Evolutionary conservation across 73 alveolate species (phyloP).

Genomic region (Blepharisma stoltei): DNA sequence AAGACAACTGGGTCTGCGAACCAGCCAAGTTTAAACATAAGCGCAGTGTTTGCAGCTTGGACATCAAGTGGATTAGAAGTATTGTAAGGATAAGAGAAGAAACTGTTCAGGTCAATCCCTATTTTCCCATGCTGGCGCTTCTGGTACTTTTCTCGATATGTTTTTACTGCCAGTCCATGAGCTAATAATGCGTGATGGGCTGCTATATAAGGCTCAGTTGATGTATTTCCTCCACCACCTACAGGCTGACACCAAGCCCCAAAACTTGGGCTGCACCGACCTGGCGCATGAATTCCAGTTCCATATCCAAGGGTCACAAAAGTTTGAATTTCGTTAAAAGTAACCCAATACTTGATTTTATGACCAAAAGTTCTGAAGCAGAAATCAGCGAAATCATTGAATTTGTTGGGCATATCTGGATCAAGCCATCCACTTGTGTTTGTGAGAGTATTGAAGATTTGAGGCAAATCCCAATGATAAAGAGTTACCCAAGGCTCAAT

Average conservation of each 20-base stretch:
- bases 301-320: conserved; percentile 43
- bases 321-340: conserved; percentile 36
- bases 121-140: neutral
- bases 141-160: conserved; percentile 32
- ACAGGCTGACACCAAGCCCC: conserved; percentile 26
- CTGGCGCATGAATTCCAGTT: conserved; percentile 38
- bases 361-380: conserved; percentile 35
- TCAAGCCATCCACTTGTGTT: conserved; percentile 33
- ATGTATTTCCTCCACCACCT: conserved; percentile 41
- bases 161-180: conserved; percentile 35
- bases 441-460: neutral
- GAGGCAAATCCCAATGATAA: too few species aligned
- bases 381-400: conserved; percentile 38
- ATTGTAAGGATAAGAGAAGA: too few species aligned
- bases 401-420: conserved; percentile 22
- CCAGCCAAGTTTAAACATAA: too few species aligned
- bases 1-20: too few species aligned
- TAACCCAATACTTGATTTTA: conserved; percentile 37
- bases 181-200: conserved; percentile 31
- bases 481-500: too few species aligned
- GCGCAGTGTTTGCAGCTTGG: too few species aligned
- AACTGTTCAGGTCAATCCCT: too few species aligned
- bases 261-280: conserved; percentile 28
- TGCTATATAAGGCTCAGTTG: conserved; percentile 41
- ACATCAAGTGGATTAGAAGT: too few species aligned